Conservation (phyloP, 73 alveolate genomes). For the Paramecium biaurelia region DNA sequence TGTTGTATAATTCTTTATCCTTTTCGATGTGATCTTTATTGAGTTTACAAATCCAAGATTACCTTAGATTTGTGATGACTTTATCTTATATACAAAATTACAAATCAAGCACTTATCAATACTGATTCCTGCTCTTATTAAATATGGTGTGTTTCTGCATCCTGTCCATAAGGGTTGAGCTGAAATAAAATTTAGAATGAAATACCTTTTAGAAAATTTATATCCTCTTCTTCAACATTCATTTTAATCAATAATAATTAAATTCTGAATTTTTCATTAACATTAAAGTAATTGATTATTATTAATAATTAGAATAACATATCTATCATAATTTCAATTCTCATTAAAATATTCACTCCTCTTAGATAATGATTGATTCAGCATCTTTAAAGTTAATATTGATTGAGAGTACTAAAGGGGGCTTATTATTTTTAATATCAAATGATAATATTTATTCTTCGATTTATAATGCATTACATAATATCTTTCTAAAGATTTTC, state of each 20-base stretch:
- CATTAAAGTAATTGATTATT: neutral
- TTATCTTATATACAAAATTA: neutral
- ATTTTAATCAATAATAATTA: neutral
- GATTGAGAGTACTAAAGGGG: neutral
- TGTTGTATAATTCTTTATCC: neutral
- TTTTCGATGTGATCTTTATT: neutral
- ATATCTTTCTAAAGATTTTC: neutral
- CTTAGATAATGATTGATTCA: neutral
- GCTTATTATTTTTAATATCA: neutral
- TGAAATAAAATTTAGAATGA: neutral
- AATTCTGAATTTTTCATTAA: neutral
- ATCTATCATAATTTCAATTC: neutral
- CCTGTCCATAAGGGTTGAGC: conserved; percentile 39
- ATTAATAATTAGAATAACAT: neutral
- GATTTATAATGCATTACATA: neutral
- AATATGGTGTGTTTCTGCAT: conserved; percentile 27
- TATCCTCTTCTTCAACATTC: neutral
- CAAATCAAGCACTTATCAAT: conserved; percentile 18
- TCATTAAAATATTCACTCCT: neutral
- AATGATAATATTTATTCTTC: neutral
- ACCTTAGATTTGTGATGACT: neutral
- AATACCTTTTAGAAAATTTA: neutral
- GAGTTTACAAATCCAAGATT: conserved; percentile 10
- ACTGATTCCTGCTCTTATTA: neutral
- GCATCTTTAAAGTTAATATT: neutral